Evolutionary conservation across 73 alveolate species (phyloP).

Genomic region (Paramecium sexaurelia): DNA sequence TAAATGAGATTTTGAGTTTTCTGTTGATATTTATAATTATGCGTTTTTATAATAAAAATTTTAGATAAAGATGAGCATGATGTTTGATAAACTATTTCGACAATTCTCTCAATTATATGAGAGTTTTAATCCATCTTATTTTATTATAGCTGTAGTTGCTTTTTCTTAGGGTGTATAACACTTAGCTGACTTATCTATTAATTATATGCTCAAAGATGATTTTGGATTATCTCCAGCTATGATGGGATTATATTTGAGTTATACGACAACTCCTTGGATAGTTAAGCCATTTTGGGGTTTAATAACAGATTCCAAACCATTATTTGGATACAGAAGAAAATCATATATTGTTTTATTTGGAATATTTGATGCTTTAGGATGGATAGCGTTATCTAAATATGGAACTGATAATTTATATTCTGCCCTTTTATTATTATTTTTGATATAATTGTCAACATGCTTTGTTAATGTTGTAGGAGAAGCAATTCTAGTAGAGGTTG

Average conservation of each 20-base stretch:
- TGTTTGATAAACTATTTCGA: not conserved
- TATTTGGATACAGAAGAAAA: slow-evolving; percentile 85
- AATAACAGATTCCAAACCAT: slow-evolving; percentile 89
- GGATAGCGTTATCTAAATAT: slow-evolving; percentile 66
- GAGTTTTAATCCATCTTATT: slow-evolving; percentile 15
- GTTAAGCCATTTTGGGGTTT: slow-evolving; percentile 96
- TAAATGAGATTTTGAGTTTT: too few relatives aligned
- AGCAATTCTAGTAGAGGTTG: slow-evolving; percentile 75
- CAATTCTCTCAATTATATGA: not conserved
- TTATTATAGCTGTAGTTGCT: slow-evolving; percentile 8
- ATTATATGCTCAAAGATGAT: slow-evolving; percentile 71
- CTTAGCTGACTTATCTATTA: slow-evolving; percentile 69
- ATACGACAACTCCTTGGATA: slow-evolving; percentile 79
- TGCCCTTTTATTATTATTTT: slow-evolving; percentile 27
- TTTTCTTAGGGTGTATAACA: slow-evolving; percentile 53
- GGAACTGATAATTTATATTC: not conserved
- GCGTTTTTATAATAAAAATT: slow-evolving; percentile 8
- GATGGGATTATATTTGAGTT: slow-evolving; percentile 61
- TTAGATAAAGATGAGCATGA: not conserved
- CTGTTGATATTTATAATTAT: not conserved
- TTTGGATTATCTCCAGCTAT: slow-evolving; percentile 68
- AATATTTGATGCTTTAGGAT: slow-evolving; percentile 72
- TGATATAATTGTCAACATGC: slow-evolving; percentile 60
- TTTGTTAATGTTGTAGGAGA: slow-evolving; percentile 85
- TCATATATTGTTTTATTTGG: slow-evolving; percentile 86